Evolutionary conservation across 208 protist species (phyloP).

Genomic region (Naegleria lovaniensis): DNA sequence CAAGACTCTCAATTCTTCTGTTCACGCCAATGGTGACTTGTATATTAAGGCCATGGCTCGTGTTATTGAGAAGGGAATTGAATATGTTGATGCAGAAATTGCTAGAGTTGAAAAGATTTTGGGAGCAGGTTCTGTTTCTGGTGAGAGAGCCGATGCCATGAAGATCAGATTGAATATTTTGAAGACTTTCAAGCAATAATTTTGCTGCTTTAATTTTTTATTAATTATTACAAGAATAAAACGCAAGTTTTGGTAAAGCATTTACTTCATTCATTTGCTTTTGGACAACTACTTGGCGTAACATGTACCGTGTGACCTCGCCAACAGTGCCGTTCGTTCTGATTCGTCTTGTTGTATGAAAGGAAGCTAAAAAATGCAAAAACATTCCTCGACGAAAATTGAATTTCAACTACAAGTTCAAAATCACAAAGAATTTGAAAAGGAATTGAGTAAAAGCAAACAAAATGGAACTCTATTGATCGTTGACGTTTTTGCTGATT

Average conservation of each 20-base stretch:
- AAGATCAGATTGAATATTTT: conserved; percentile 19
- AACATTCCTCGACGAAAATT: not conserved
- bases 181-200: not conserved
- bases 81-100: not conserved
- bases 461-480: not conserved
- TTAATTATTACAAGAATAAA: too few relatives aligned
- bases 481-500: not conserved
- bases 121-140: not conserved
- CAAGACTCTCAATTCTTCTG: not conserved
- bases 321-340: too few relatives aligned
- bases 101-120: not conserved
- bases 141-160: not conserved
- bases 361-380: not conserved
- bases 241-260: too few relatives aligned
- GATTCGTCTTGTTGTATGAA: not conserved
- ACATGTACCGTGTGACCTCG: too few relatives aligned
- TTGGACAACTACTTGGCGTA: too few relatives aligned
- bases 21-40: not conserved
- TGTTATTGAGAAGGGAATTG: not conserved
- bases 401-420: not conserved
- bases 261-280: too few relatives aligned
- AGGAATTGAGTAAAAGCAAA: not conserved
- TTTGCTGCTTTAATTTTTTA: too few relatives aligned
- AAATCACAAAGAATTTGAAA: not conserved
- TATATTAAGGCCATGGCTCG: not conserved